Evolutionary conservation across 179 eudicot species (phyloP).

Genomic region (Vitellaria paradoxa): DNA sequence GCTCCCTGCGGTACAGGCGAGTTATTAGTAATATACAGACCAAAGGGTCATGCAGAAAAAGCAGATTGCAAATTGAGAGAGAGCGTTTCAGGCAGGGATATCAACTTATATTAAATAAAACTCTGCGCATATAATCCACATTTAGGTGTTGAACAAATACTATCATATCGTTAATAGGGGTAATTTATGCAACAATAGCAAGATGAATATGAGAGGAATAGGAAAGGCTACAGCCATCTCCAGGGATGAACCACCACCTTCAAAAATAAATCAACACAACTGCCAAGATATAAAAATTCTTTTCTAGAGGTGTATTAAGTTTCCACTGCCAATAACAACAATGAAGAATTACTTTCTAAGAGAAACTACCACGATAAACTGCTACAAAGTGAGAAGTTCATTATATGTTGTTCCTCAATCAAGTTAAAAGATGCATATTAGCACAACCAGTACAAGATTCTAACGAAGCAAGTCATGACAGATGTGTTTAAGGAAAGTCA

Average conservation of each 20-base stretch:
- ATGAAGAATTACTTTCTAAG: no score
- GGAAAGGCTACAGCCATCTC: background rate
- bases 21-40: slow-evolving; percentile 2
- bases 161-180: background rate
- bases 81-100: background rate
- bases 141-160: background rate
- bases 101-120: background rate
- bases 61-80: background rate
- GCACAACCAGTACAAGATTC: background rate
- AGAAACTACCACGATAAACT: no score
- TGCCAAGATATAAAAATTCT: background rate
- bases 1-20: slow-evolving; percentile 56
- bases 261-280: background rate
- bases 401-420: background rate
- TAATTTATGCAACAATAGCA: background rate
- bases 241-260: background rate
- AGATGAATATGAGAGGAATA: background rate
- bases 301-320: background rate
- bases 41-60: slow-evolving; percentile 1
- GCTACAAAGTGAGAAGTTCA: no score
- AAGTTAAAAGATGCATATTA: background rate
- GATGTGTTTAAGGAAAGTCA: background rate
- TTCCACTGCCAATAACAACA: no score
- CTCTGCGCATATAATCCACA: background rate
- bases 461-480: background rate